Conservation (phyloP, 169 alveolate genomes). For the Theileria parva region DNA sequence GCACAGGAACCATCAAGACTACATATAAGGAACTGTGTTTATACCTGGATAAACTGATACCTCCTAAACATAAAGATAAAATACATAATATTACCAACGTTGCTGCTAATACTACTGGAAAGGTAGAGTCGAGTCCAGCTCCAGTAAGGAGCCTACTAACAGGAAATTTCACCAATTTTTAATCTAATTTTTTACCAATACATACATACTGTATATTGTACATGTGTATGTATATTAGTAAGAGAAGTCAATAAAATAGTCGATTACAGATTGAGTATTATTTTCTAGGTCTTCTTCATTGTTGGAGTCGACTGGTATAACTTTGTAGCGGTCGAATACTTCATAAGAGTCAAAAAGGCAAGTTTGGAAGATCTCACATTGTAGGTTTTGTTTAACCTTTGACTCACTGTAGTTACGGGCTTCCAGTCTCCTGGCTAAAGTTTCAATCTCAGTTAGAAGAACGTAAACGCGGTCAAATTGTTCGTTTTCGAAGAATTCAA, state of each 20-base stretch:
- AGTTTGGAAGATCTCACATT: constrained; percentile 75
- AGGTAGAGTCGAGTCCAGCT: not conserved
- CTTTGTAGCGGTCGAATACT: constrained; percentile 29
- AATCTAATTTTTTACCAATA: not conserved
- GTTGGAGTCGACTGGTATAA: constrained; percentile 30
- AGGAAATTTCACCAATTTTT: not conserved
- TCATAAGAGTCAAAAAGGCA: constrained; percentile 63
- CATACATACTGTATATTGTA: not conserved
- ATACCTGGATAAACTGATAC: constrained; percentile 62
- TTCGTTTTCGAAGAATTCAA: constrained; percentile 46
- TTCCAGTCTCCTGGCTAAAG: constrained; percentile 54
- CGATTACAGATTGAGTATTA: not conserved
- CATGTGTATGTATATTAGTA: not conserved
- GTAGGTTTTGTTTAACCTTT: constrained; percentile 68
- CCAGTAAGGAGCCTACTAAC: not conserved
- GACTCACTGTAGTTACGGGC: constrained; percentile 60
- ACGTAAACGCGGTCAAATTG: constrained; percentile 45
- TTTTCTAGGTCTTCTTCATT: constrained; percentile 31
- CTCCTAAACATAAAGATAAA: constrained; percentile 32
- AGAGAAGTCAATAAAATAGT: not conserved
- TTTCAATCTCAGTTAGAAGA: constrained; percentile 47
- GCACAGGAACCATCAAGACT: constrained; percentile 68
- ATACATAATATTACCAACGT: constrained; percentile 4
- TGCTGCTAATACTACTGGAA: not conserved
- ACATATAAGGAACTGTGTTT: constrained; percentile 68